Evolutionary conservation across 2,329 filamentous ascomycete species (phyloP).

Genomic region (Aphanoascus verrucosus): DNA sequence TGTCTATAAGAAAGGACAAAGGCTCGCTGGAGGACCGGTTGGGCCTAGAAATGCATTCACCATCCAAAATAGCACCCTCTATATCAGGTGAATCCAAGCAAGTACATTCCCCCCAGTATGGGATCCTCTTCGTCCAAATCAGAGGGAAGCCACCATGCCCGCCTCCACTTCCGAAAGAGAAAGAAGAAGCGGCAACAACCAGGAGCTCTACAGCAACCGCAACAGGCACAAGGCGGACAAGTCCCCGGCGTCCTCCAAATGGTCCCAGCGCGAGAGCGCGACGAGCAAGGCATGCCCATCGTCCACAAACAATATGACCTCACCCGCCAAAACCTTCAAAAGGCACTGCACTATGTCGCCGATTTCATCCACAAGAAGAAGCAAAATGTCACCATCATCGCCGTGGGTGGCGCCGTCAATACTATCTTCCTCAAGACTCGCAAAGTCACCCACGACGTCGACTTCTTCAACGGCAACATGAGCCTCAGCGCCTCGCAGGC

Average conservation of each 20-base stretch:
- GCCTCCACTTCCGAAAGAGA: background rate
- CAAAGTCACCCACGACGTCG: slow-evolving; percentile 16
- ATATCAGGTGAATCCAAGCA: background rate
- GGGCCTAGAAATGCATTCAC: background rate
- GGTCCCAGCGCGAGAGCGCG: background rate
- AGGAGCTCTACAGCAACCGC: background rate
- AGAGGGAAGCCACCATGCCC: too few relatives aligned
- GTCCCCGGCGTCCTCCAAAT: background rate
- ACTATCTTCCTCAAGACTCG: slow-evolving; percentile 12
- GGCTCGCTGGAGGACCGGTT: background rate
- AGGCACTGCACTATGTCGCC: slow-evolving; percentile 11
- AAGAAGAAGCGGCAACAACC: background rate
- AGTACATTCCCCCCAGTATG: background rate
- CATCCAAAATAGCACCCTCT: background rate
- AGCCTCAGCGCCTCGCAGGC: background rate
- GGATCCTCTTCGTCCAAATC: background rate
- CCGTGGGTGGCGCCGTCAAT: slow-evolving; percentile 17
- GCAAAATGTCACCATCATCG: slow-evolving; percentile 12
- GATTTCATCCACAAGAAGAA: slow-evolving; percentile 8
- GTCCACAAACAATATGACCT: slow-evolving; percentile 8
- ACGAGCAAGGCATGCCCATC: background rate
- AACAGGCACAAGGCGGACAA: background rate
- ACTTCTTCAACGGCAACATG: slow-evolving; percentile 12
- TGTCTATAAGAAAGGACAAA: background rate
- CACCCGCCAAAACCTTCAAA: slow-evolving; percentile 3